These are phyloP conservation scores for Elasticomyces elasticus DNA, from an alignment of 495 filamentous ascomycete species.

Conservation along the genomic window DNA sequence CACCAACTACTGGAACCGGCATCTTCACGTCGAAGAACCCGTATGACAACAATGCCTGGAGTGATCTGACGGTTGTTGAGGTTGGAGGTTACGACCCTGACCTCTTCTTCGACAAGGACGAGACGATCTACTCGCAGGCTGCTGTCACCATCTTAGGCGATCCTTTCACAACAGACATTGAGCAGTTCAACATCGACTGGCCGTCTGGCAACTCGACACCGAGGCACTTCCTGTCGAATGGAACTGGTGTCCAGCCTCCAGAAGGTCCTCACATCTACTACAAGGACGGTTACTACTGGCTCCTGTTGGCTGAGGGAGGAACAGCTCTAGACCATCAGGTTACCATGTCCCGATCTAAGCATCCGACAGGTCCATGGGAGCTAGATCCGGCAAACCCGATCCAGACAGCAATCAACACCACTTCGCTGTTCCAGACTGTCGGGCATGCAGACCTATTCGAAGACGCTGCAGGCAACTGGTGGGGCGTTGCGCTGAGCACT, in stretches of 20 bases:
- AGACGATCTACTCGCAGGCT: background rate
- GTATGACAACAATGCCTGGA: slow-evolving; percentile 14
- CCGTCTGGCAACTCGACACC: slow-evolving; percentile 29
- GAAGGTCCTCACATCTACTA: slow-evolving; percentile 55
- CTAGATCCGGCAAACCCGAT: background rate
- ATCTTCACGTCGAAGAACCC: slow-evolving; percentile 20
- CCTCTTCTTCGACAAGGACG: slow-evolving; percentile 1
- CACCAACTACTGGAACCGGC: background rate
- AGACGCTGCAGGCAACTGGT: slow-evolving; percentile 44
- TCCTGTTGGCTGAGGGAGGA: slow-evolving; percentile 53
- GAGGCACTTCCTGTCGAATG: slow-evolving; percentile 43
- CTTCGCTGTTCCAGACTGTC: slow-evolving; percentile 40
- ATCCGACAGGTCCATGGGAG: slow-evolving; percentile 51
- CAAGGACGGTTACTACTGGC: slow-evolving; percentile 48
- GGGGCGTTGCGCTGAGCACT: slow-evolving; percentile 42
- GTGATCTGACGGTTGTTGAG: background rate
- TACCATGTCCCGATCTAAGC: slow-evolving; percentile 43
- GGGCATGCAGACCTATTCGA: slow-evolving; percentile 49
- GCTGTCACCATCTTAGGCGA: background rate
- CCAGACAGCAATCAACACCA: slow-evolving; percentile 1
- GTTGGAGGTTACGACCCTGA: background rate
- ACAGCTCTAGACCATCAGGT: slow-evolving; percentile 48
- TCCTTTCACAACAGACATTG: slow-evolving; percentile 23
- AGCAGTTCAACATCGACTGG: slow-evolving; percentile 38
- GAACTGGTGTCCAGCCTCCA: slow-evolving; percentile 41